Conservation (phyloP, 169 alveolate species). For the Perkinsus marinus region DNA sequence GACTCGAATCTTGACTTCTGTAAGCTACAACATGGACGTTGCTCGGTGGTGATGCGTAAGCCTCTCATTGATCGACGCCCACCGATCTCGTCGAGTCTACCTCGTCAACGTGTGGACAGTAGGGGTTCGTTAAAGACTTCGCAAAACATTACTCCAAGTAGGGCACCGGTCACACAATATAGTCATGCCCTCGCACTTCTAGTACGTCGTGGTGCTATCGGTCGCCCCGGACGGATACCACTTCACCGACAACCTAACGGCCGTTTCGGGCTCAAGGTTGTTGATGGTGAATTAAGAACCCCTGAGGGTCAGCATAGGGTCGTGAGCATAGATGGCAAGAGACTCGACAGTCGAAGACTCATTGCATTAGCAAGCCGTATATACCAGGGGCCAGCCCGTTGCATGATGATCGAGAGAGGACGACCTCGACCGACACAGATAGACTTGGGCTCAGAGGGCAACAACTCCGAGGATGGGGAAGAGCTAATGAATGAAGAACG, state of each 20-base stretch:
- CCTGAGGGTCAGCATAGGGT: neutral
- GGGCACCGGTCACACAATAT: neutral
- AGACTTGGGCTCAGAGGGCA: neutral
- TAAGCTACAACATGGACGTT: neutral
- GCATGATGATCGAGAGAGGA: neutral
- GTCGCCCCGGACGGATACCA: neutral
- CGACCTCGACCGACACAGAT: neutral
- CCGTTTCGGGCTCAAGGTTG: neutral
- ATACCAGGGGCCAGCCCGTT: neutral
- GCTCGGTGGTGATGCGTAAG: neutral
- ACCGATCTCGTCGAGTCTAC: neutral
- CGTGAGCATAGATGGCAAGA: neutral
- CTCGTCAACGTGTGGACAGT: neutral
- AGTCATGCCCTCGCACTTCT: neutral
- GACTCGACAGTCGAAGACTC: neutral
- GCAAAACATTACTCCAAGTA: neutral
- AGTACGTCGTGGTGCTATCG: neutral
- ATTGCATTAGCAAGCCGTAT: neutral
- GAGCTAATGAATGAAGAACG: neutral
- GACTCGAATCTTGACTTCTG: neutral
- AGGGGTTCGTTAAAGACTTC: neutral
- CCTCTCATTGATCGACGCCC: neutral
- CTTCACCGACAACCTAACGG: neutral
- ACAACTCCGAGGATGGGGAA: neutral
- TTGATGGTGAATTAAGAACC: neutral